Conservation (phyloP, 192 early-diverging fungal genomes). For the Rhizoclosmatium globosum region DNA sequence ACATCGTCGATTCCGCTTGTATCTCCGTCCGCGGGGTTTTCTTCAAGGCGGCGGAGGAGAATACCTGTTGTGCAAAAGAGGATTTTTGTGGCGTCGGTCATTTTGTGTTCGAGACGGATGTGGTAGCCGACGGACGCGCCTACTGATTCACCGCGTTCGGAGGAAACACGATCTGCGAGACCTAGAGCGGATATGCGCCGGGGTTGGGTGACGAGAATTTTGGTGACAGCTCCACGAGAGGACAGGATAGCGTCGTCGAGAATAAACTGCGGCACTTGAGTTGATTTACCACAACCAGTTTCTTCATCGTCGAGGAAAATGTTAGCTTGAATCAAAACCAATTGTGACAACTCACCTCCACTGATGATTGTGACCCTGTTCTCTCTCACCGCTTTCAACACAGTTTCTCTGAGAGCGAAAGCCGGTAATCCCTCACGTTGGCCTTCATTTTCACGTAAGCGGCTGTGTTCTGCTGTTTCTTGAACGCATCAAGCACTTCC, state of each 20-base stretch:
- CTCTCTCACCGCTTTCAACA: constrained; percentile 39
- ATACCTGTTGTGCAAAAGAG: constrained; percentile 76
- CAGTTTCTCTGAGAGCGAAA: constrained; percentile 31
- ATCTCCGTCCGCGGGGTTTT: constrained; percentile 40
- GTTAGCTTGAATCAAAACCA: not conserved
- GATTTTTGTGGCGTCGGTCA: constrained; percentile 57
- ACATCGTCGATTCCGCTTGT: constrained; percentile 54
- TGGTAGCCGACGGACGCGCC: constrained; percentile 67
- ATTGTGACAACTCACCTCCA: constrained; percentile 35
- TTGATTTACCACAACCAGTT: constrained; percentile 49
- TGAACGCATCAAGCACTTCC: constrained; percentile 17
- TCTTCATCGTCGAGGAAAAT: not conserved
- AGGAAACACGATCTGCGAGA: constrained; percentile 64
- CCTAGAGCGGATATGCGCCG: constrained; percentile 62
- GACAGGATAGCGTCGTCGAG: constrained; percentile 42
- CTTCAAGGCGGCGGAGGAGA: constrained; percentile 66
- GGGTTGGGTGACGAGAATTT: constrained; percentile 52
- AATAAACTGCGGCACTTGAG: constrained; percentile 55
- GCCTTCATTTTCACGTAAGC: constrained; percentile 41
- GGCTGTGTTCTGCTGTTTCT: constrained; percentile 7
- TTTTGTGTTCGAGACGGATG: constrained; percentile 56
- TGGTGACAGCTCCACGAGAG: constrained; percentile 41
- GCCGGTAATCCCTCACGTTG: constrained; percentile 47
- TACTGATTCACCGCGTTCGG: constrained; percentile 58
- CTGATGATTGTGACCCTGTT: constrained; percentile 52